Conservation (phyloP, 257 asterid genomes). For the Solanum neorickii region DNA sequence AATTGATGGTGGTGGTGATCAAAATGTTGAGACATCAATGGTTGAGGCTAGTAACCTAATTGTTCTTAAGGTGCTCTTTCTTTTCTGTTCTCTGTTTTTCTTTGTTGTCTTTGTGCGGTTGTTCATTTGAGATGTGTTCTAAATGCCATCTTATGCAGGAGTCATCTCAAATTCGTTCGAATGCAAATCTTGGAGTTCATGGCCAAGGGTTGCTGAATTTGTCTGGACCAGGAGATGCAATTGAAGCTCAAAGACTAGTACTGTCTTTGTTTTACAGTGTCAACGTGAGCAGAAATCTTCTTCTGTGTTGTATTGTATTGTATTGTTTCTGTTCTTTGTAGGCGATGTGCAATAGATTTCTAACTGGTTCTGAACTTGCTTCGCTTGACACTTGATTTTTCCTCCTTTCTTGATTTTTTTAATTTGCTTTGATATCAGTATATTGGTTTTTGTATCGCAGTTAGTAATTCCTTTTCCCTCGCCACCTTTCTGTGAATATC, state of each 20-base stretch:
- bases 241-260: conserved; percentile 91
- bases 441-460: neutral
- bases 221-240: conserved; percentile 90
- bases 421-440: neutral
- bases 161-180: conserved; percentile 86
- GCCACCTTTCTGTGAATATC: neutral
- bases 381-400: neutral
- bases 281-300: conserved; percentile 46
- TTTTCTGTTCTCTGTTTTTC: neutral
- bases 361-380: neutral
- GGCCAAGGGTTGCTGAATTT: conserved; percentile 92
- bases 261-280: conserved; percentile 82
- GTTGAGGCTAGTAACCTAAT: conserved; percentile 98
- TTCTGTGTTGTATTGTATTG: neutral
- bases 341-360: neutral
- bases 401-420: neutral
- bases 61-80: conserved; percentile 70
- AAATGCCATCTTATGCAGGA: conserved; percentile 23
- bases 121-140: neutral
- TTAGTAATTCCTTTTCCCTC: neutral
- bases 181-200: conserved; percentile 92
- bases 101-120: neutral
- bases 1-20: conserved; percentile 99
- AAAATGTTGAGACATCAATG: conserved; percentile 85
- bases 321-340: neutral